Percentiles rank a stretch among this genome's conserved stretches.
Conservation (phyloP, 73 alveolate genomes). For the Diophrys appendiculata region DNA sequence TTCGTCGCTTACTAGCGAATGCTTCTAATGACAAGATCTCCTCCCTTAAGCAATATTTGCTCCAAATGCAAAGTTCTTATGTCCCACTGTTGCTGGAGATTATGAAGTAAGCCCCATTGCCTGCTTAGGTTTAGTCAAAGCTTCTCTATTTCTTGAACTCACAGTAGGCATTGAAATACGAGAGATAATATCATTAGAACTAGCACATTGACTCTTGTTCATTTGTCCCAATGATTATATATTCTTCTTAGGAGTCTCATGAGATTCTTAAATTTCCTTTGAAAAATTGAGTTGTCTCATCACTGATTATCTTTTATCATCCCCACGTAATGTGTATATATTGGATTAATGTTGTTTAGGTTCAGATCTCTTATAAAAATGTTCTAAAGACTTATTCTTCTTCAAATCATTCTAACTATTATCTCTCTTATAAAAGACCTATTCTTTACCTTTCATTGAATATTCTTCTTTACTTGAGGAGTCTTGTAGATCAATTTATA, state of each 20-base stretch:
- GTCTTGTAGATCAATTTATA: neutral
- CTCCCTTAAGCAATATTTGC: too few species aligned
- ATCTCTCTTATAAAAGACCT: neutral
- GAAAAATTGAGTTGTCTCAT: neutral
- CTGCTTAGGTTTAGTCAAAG: neutral
- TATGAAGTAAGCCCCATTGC: too few species aligned
- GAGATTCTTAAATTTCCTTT: neutral
- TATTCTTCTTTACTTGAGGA: neutral
- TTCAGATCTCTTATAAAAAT: neutral
- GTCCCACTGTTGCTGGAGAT: too few species aligned
- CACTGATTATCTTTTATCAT: neutral
- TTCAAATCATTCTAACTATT: neutral
- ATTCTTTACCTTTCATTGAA: neutral
- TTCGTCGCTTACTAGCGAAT: too few species aligned
- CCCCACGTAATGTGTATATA: neutral
- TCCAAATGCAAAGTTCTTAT: too few species aligned
- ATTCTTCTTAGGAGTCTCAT: neutral
- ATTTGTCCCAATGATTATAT: neutral
- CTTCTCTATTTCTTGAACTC: neutral
- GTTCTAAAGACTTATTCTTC: neutral
- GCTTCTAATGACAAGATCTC: too few species aligned
- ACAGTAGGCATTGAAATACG: neutral
- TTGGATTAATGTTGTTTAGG: neutral
- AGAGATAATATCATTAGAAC: neutral
- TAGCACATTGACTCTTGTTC: neutral